Evolutionary conservation across 148 eudicot species (phyloP).

Genomic region (Simmondsia chinensis): DNA sequence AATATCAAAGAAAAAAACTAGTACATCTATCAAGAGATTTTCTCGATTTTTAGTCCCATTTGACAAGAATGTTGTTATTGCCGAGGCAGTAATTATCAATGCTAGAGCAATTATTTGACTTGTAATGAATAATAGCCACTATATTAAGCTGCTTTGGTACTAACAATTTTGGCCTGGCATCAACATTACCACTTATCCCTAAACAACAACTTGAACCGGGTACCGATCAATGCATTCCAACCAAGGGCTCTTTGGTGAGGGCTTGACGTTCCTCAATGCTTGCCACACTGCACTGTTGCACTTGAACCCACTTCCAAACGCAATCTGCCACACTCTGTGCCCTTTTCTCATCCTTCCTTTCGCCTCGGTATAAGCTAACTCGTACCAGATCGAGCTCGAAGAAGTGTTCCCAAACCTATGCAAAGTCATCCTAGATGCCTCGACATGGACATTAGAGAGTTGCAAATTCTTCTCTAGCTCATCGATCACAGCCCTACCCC

Average conservation of each 20-base stretch:
- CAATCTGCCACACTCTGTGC: conserved; percentile 49
- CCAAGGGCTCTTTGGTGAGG: conserved; percentile 49
- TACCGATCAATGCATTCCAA: conserved; percentile 43
- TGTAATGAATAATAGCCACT: too few species aligned
- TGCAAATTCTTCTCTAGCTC: conserved; percentile 50
- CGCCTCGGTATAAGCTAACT: conserved; percentile 48
- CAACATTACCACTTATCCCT: not conserved
- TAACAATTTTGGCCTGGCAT: too few species aligned
- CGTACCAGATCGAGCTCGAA: conserved; percentile 62
- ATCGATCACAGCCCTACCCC: conserved; percentile 52
- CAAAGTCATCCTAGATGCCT: conserved; percentile 55
- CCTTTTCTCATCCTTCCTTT: conserved; percentile 51
- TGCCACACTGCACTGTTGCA: conserved; percentile 60
- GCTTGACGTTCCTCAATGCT: conserved; percentile 33
- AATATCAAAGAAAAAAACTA: too few species aligned
- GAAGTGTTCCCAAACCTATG: conserved; percentile 56
- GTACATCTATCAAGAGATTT: too few species aligned
- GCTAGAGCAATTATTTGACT: too few species aligned
- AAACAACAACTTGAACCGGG: conserved; percentile 22
- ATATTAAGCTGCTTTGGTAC: too few species aligned
- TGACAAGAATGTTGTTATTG: too few species aligned
- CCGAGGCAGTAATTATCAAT: too few species aligned
- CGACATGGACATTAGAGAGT: conserved; percentile 29
- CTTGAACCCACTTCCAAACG: conserved; percentile 57
- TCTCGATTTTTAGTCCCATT: too few species aligned